Percentiles rank a stretch among this genome's conserved stretches.
These are phyloP conservation scores for Endothia cerciana DNA, from an alignment of 2,329 filamentous ascomycete genomes.

Conservation along the genomic window DNA sequence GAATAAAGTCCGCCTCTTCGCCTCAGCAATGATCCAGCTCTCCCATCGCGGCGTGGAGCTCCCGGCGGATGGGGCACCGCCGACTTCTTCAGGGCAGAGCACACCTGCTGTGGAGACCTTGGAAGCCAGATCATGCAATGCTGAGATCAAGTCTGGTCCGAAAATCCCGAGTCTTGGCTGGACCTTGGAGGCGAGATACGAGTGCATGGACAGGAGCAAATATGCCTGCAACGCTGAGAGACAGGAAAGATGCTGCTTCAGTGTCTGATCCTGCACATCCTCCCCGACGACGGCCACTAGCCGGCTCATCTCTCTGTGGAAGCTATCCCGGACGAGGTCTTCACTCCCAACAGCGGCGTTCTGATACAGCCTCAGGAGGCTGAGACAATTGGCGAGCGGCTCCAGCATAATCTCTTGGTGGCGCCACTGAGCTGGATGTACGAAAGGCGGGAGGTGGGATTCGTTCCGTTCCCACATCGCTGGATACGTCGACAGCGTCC, in stretches of 20 bases:
- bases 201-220: constrained; percentile 54
- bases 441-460: neutral
- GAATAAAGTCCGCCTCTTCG: constrained; percentile 56
- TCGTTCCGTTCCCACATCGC: neutral
- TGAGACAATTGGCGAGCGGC: constrained; percentile 47
- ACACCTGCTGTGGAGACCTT: constrained; percentile 15
- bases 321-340: constrained; percentile 37
- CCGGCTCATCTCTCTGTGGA: constrained; percentile 49
- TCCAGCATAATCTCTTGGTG: neutral
- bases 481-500: neutral
- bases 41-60: constrained; percentile 51
- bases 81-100: constrained; percentile 41
- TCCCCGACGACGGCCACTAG: constrained; percentile 30
- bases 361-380: constrained; percentile 45
- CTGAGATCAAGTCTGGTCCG: constrained; percentile 10
- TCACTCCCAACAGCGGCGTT: constrained; percentile 41
- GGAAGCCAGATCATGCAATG: constrained; percentile 34
- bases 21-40: constrained; percentile 55
- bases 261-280: constrained; percentile 35
- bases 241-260: constrained; percentile 36
- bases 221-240: constrained; percentile 57
- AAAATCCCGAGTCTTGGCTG: constrained; percentile 18
- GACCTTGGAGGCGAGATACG: constrained; percentile 46
- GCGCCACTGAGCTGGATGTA: neutral
- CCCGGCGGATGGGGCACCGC: constrained; percentile 46